Conservation (phyloP, 306 rosid species). For the Acmispon strigosus region DNA sequence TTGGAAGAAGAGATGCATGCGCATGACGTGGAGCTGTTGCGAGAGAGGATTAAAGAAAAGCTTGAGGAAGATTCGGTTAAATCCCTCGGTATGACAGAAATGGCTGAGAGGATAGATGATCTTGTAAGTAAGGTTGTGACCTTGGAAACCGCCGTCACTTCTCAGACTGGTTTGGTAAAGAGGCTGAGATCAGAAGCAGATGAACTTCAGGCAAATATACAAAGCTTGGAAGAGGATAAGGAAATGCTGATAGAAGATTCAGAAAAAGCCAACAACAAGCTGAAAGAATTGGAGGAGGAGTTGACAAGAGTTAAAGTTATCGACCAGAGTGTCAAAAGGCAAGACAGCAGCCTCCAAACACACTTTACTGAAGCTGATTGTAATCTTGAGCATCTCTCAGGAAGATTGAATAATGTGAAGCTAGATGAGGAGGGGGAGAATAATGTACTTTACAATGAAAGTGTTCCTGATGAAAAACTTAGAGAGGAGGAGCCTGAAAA, state of each 20-base stretch:
- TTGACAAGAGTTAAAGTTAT: conserved; percentile 38
- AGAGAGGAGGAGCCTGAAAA: conserved; percentile 18
- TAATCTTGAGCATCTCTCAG: conserved; percentile 56
- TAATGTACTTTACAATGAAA: neutral
- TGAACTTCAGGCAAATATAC: conserved; percentile 44
- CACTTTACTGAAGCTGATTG: conserved; percentile 46
- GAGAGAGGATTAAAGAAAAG: conserved; percentile 30
- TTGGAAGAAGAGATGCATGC: conserved; percentile 31
- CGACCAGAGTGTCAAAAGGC: conserved; percentile 30
- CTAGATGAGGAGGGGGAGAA: conserved; percentile 42
- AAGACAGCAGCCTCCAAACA: conserved; percentile 36
- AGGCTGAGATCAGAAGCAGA: conserved; percentile 60
- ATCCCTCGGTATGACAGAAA: conserved; percentile 47
- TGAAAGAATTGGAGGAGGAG: conserved; percentile 66
- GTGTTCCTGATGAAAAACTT: conserved; percentile 23
- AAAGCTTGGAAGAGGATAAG: conserved; percentile 63
- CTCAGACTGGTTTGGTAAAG: conserved; percentile 56
- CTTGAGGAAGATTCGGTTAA: conserved; percentile 34
- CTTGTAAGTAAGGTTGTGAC: conserved; percentile 63
- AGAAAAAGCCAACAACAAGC: conserved; percentile 33
- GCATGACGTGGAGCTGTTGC: conserved; percentile 8
- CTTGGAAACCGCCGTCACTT: conserved; percentile 55
- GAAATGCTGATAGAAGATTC: conserved; percentile 51
- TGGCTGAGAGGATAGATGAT: conserved; percentile 73
- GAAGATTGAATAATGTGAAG: conserved; percentile 37